A percentile compares a stretch with the other conserved stretches of the same genome.
Evolutionary conservation across 116 monocot species (phyloP).

Genomic region (Cymodocea nodosa): DNA sequence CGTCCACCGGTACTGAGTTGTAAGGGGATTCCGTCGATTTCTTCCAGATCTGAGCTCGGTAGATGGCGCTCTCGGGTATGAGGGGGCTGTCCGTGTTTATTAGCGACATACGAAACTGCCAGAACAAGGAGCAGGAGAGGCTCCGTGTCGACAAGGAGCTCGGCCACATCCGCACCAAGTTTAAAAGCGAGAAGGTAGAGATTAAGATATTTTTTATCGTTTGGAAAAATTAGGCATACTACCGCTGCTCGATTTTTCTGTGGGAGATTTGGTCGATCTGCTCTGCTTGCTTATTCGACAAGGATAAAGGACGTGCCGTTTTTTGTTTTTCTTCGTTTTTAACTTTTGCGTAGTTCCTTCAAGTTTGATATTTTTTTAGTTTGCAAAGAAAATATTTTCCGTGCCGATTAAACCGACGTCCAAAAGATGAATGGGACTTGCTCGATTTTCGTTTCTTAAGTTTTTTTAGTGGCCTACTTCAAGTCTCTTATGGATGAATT

Average conservation of each 20-base stretch:
- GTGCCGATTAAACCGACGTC: too few species aligned
- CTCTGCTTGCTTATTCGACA: too few species aligned
- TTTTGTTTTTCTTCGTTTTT: too few species aligned
- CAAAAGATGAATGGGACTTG: too few species aligned
- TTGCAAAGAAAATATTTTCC: too few species aligned
- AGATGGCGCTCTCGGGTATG: slow-evolving; percentile 85
- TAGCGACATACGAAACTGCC: slow-evolving; percentile 90
- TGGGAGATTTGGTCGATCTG: too few species aligned
- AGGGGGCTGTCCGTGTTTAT: slow-evolving; percentile 96
- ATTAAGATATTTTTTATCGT: neutral
- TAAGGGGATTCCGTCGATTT: neutral
- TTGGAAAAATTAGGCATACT: neutral
- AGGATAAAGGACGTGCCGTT: too few species aligned
- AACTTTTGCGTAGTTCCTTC: too few species aligned
- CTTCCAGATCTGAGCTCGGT: neutral
- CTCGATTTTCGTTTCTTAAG: too few species aligned
- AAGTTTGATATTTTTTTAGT: too few species aligned
- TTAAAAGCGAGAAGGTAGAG: slow-evolving; percentile 88
- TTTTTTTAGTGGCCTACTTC: too few species aligned
- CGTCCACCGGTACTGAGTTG: neutral
- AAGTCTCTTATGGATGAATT: too few species aligned
- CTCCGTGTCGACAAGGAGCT: slow-evolving; percentile 96
- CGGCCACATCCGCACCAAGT: slow-evolving; percentile 77
- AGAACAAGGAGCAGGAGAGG: slow-evolving; percentile 95
- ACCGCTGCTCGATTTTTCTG: neutral